phyloP scores from a whole-genome alignment of 345 rosid genomes.

The Bretschneidera sinensis region DNA sequence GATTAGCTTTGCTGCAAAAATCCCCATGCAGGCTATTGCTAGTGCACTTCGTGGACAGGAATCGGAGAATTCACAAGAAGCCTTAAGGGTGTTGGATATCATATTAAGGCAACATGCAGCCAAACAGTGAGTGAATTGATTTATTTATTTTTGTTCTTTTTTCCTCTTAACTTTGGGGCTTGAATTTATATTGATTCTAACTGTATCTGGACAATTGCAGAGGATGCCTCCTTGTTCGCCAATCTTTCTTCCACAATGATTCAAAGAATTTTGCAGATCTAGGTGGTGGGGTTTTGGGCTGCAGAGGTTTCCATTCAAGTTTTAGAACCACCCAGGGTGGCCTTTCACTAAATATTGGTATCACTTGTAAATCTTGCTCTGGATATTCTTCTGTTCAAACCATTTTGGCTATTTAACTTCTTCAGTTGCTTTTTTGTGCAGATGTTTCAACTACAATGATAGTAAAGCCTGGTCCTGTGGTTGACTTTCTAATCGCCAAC shows the following conservation, averaged over 20 bases:
- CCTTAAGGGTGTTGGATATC: conserved; percentile 73
- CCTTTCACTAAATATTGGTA: conserved; percentile 33
- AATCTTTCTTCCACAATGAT: conserved; percentile 27
- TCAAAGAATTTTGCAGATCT: conserved; percentile 8
- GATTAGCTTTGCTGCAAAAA: conserved; percentile 68
- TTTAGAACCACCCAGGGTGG: conserved; percentile 34
- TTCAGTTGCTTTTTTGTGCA: conserved; percentile 1
- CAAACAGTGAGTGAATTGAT: conserved; percentile 55
- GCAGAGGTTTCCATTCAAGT: conserved; percentile 32
- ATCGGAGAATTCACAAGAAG: conserved; percentile 68
- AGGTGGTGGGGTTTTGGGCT: conserved; percentile 28
- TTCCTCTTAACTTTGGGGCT: not conserved
- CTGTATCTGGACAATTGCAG: conserved; percentile 32
- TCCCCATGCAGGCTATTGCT: conserved; percentile 81
- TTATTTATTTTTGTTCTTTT: not conserved
- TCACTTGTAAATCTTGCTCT: conserved; percentile 57
- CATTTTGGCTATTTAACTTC: conserved; percentile 18
- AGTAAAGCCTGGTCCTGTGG: conserved; percentile 29
- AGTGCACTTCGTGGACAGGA: conserved; percentile 77
- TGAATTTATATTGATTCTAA: not conserved
- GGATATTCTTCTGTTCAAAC: conserved; percentile 64
- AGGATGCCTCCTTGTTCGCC: conserved; percentile 62
- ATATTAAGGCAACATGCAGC: conserved; percentile 87
- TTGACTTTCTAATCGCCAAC: conserved; percentile 22
- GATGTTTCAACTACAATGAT: conserved; percentile 31